These are phyloP conservation scores for Phytopythium boreale DNA, from an alignment of 352 stramenopile species.

Conservation along the genomic window DNA sequence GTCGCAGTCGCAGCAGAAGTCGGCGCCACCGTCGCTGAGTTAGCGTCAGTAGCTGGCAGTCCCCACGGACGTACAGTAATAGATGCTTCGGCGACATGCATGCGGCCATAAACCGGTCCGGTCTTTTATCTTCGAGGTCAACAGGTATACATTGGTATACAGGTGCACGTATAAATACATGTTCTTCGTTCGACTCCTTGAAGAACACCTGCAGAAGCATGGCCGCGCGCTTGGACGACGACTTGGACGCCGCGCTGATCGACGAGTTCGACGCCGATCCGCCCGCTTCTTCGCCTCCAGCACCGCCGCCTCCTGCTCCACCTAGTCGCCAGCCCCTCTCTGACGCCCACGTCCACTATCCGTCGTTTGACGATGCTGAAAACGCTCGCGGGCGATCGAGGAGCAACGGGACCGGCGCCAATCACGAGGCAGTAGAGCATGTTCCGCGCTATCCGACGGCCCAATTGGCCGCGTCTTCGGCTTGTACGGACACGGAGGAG, in stretches of 20 bases:
- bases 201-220: background rate
- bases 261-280: constrained; percentile 1
- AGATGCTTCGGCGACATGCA: no score
- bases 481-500: background rate
- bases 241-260: background rate
- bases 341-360: background rate
- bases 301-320: background rate
- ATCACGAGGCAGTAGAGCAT: background rate
- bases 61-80: background rate
- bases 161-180: background rate
- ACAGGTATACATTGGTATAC: no score
- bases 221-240: background rate
- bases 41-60: background rate
- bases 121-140: background rate
- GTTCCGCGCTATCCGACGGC: background rate
- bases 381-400: background rate
- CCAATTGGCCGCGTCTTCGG: background rate
- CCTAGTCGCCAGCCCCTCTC: background rate
- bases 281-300: background rate
- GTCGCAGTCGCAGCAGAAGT: constrained; percentile 4
- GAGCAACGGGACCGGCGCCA: no score
- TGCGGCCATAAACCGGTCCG: background rate
- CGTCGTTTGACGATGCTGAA: background rate
- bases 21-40: background rate
- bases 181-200: no score